Evolutionary conservation across 2,329 filamentous ascomycete species (phyloP), one percentile per base, ranked within the genome.

Genomic region (Ophiocordyceps camponoti-floridani): DNA sequence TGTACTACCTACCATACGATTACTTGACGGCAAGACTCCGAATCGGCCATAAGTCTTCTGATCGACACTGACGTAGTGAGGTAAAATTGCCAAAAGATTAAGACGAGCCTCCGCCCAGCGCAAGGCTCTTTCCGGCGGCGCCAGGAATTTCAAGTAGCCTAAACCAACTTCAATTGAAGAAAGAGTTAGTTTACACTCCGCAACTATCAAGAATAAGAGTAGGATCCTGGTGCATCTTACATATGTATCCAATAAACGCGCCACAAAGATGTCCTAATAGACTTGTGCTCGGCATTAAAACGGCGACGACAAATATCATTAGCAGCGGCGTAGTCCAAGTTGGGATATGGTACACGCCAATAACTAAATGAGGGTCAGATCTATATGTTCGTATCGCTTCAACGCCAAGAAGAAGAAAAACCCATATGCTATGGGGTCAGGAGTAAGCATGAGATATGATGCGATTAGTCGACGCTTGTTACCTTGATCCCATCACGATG

Each of bases 11-110:
- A 57, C 55, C 33, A 23, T 5, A 23, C 62, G 57, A 45, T 61
- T 58, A 38, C 54, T 68, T 1, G 77, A 72, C 2, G 88, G 89
- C 46, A 96, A 66, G 13, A 95, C 83, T 2, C 89, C 89, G 54
- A 94, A 95, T 44, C 89, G 74, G 8, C 89, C 89, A 56, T 89
- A 94, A 6, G 85, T 94, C 70, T 94, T 95, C 62, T 94, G 88
- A 56, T 96, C 89, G 14, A 95, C 80, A 46, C 84, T 93, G 42
- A 96, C 82, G 56, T 94, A 96, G 62, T 94, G 85, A 41, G 89
- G 89, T 26, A 96, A 64, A 47, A 86, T 73, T 18, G 79, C 84
- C 19, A 94, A 69, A 10, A 96, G 70, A 56, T 94, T 91, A 47
- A 96, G 66, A 58, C 89, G 93, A 16, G 75, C 77, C 64, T 98